Evolutionary conservation across 2,329 filamentous ascomycete species (phyloP), one percentile per base, ranked within the genome.

Genomic region (Talaromyces funiculosus): DNA sequence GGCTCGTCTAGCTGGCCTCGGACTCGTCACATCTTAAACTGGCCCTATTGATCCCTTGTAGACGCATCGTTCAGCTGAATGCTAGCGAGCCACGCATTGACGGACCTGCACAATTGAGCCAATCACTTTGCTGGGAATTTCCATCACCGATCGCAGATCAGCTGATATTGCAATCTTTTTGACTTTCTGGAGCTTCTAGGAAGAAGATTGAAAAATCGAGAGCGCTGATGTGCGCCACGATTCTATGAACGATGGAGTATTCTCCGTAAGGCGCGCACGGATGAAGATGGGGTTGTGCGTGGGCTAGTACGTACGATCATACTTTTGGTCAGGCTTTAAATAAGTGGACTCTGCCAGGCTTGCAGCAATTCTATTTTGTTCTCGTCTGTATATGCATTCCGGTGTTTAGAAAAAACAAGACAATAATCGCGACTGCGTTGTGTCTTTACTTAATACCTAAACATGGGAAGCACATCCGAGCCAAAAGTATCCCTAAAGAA

Each of bases 401-500:
- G 0, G 35, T 37, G 35, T 4, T 16, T 37, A n/a, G 35, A 37
- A n/a, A n/a, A 4, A 37, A n/a, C n/a, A 37, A 33, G 14, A 37
- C 3, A 37, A n/a, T 14, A 37, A 16, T n/a, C 35, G 35, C n/a
- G n/a, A n/a, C n/a, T n/a, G n/a, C n/a, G n/a, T n/a, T n/a, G n/a
- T n/a, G n/a, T n/a, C n/a, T n/a, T n/a, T n/a, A n/a, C n/a, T n/a
- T n/a, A n/a, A n/a, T n/a, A n/a, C n/a, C n/a, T n/a, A n/a, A n/a
- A n/a, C n/a, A 61, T 61, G 55, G 49, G 26, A 35, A 53, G 18
- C 16, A 31, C 22, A 40, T 40, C 53, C 18, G 43, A 60, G 10
- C 42, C 24, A 22, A 42, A 40, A 33, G 20, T 53, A 18, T 60
- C 57, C 4, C 43, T 55, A 22, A 49, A 40, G 42, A 73, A 73